Percentiles rank a stretch among this genome's conserved stretches.
Evolutionary conservation across 352 stramenopile species (phyloP).

Genomic region (Blastocystis sp.): DNA sequence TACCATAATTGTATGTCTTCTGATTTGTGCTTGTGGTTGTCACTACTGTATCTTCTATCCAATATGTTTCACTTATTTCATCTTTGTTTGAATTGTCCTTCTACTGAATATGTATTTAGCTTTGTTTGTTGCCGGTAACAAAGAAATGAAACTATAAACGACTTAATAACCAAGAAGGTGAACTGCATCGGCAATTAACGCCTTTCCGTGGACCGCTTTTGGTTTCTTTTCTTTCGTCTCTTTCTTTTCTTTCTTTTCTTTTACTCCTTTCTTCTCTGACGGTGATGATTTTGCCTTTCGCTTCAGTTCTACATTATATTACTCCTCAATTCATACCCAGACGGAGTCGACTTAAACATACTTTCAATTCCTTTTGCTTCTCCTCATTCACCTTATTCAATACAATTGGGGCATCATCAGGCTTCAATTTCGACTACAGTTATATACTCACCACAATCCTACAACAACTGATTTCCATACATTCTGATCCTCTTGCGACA

Average conservation of each 20-base stretch:
- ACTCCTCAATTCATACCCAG: background rate
- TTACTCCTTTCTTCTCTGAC: background rate
- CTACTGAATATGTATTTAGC: too few species aligned
- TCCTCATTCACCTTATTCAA: conserved; percentile 36
- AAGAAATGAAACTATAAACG: background rate
- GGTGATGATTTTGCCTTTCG: background rate
- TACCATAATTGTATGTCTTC: background rate
- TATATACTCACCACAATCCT: background rate
- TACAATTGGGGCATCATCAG: conserved; percentile 33
- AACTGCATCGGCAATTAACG: background rate
- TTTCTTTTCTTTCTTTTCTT: background rate
- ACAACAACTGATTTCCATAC: conserved; percentile 29
- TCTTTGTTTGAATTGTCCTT: too few species aligned
- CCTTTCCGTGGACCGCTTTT: background rate
- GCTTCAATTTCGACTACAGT: conserved; percentile 33
- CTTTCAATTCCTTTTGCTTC: conserved; percentile 47
- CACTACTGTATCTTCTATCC: background rate
- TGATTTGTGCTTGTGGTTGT: background rate
- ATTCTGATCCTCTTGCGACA: conserved; percentile 8
- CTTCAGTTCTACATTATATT: background rate
- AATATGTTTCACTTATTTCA: background rate
- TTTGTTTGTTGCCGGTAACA: too few species aligned
- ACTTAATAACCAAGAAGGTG: background rate
- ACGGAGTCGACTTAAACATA: background rate
- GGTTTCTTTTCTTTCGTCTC: background rate